A percentile compares a stretch with the other conserved stretches of the same genome.
Evolutionary conservation across 306 rosid genomes (phyloP).

Genomic region (Malus fusca): DNA sequence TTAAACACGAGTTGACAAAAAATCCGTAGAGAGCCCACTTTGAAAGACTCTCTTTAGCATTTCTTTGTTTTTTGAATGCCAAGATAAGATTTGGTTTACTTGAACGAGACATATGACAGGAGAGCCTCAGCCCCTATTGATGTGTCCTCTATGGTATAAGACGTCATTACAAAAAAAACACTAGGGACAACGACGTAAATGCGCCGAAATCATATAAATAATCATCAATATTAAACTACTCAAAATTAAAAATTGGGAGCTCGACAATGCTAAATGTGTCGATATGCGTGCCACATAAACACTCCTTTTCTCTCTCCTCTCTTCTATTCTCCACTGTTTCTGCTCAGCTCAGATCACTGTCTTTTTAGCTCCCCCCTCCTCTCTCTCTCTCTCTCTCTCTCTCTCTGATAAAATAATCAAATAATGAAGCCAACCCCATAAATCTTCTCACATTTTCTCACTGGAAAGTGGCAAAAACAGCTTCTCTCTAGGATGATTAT

Average conservation of each 20-base stretch:
- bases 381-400: not conserved
- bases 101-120: slow-evolving; percentile 14
- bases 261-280: slow-evolving; percentile 33
- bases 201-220: slow-evolving; percentile 27
- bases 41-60: too few species aligned
- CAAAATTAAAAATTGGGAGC: not conserved
- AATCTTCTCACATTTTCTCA: not conserved
- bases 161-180: slow-evolving; percentile 46
- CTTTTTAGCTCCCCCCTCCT: not conserved
- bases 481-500: slow-evolving; percentile 9
- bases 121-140: not conserved
- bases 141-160: slow-evolving; percentile 22
- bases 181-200: slow-evolving; percentile 77
- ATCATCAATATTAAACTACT: not conserved
- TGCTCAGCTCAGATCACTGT: slow-evolving; percentile 38
- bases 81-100: slow-evolving; percentile 18
- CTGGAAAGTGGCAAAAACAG: not conserved
- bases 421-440: not conserved
- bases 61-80: slow-evolving; percentile 6
- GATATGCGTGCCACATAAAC: slow-evolving; percentile 38
- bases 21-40: too few species aligned
- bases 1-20: too few species aligned
- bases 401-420: not conserved
- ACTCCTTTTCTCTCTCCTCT: not conserved
- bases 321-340: slow-evolving; percentile 34